A percentile compares a stretch with the other conserved stretches of the same genome.
Conservation (phyloP, 2,329 filamentous ascomycete species). For the Pseudohalonectria lignicola region DNA sequence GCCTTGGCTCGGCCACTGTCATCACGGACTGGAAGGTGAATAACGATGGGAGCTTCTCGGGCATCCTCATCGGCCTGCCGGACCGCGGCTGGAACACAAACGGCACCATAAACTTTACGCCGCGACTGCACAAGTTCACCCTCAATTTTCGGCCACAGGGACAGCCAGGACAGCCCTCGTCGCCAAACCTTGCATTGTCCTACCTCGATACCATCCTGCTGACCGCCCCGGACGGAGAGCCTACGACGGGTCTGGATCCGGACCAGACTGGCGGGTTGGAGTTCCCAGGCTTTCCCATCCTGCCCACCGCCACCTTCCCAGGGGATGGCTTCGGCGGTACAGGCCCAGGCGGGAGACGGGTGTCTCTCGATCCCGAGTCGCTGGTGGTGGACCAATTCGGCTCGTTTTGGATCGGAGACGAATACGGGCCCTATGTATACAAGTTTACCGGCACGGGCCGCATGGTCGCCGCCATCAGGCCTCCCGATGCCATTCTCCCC, state of each 20-base stretch:
- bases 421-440: constrained; percentile 63
- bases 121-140: constrained; percentile 56
- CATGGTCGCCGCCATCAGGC: constrained; percentile 53
- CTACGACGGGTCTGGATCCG: constrained; percentile 53
- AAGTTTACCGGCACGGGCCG: constrained; percentile 46
- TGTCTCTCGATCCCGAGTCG: constrained; percentile 56
- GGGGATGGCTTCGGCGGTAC: constrained; percentile 57
- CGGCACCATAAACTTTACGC: constrained; percentile 57
- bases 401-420: constrained; percentile 59
- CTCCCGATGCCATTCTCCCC: constrained; percentile 54
- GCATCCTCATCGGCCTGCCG: constrained; percentile 51
- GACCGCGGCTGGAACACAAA: constrained; percentile 67
- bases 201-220: constrained; percentile 58
- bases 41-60: constrained; percentile 42
- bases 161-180: constrained; percentile 38
- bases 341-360: constrained; percentile 46
- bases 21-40: constrained; percentile 42
- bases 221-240: constrained; percentile 48
- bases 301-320: constrained; percentile 52
- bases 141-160: constrained; percentile 45
- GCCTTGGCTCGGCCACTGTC: constrained; percentile 51
- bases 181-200: constrained; percentile 49
- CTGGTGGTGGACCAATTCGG: constrained; percentile 43
- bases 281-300: constrained; percentile 46
- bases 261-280: constrained; percentile 39